Percentiles rank a stretch among this genome's conserved stretches.
Evolutionary conservation across 2,329 filamentous ascomycete species (phyloP).

Genomic region (Xylaria sp.): DNA sequence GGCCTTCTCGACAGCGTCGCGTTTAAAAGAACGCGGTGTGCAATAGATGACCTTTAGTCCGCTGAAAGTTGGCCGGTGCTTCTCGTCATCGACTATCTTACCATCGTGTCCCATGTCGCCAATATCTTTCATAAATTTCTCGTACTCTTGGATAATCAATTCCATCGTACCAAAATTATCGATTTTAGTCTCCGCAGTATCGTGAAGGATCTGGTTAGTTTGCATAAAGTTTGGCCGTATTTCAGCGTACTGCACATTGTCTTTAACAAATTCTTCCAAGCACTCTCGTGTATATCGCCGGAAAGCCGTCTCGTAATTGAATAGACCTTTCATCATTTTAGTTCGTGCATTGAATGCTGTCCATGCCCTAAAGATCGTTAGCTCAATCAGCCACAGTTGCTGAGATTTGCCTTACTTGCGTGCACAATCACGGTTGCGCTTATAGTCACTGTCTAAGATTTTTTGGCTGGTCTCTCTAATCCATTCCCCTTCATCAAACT

Average conservation of each 20-base stretch:
- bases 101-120: slow-evolving; percentile 46
- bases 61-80: slow-evolving; percentile 55
- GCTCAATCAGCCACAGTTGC: slow-evolving; percentile 9
- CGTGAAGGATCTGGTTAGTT: slow-evolving; percentile 60
- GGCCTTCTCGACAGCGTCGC: slow-evolving; percentile 56
- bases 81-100: slow-evolving; percentile 37
- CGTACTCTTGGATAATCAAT: slow-evolving; percentile 60
- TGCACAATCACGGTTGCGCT: slow-evolving; percentile 37
- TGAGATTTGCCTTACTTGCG: slow-evolving; percentile 35
- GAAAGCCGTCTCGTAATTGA: slow-evolving; percentile 67
- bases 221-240: slow-evolving; percentile 69
- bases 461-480: slow-evolving; percentile 16
- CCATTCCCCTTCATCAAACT: slow-evolving; percentile 21
- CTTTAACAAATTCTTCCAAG: slow-evolving; percentile 64
- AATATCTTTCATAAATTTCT: slow-evolving; percentile 53
- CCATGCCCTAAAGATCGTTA: slow-evolving; percentile 58
- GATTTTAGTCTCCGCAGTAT: slow-evolving; percentile 58
- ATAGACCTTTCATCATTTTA: slow-evolving; percentile 68
- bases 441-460: slow-evolving; percentile 34
- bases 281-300: slow-evolving; percentile 63
- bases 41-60: slow-evolving; percentile 71
- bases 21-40: slow-evolving; percentile 65
- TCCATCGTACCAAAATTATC: slow-evolving; percentile 62
- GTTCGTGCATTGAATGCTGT: slow-evolving; percentile 70
- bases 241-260: slow-evolving; percentile 70